phyloP scores from a whole-genome alignment of 139 green algal genomes.

The Chloropicon primus region DNA sequence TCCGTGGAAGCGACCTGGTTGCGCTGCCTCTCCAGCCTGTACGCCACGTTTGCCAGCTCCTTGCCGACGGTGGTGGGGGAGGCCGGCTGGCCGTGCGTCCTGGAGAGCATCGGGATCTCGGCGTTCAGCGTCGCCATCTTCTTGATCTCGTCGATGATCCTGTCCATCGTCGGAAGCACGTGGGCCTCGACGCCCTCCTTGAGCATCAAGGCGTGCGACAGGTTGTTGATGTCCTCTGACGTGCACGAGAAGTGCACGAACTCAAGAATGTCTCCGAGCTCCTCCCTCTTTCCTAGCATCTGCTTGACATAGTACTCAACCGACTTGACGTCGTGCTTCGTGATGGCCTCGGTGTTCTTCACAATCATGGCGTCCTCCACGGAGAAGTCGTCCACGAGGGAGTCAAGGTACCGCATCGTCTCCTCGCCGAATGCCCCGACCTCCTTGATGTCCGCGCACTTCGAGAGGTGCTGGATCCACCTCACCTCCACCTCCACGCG shows the following conservation, averaged over 20 bases:
- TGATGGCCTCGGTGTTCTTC: slow-evolving; percentile 80
- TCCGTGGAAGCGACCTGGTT: slow-evolving; percentile 42
- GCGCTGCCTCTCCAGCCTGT: slow-evolving; percentile 58
- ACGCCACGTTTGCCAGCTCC: slow-evolving; percentile 92
- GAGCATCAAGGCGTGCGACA: slow-evolving; percentile 92
- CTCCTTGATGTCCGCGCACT: slow-evolving; percentile 47
- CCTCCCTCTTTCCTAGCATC: slow-evolving; percentile 26
- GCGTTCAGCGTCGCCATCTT: slow-evolving; percentile 62
- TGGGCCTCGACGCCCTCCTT: slow-evolving; percentile 59
- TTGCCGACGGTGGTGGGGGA: slow-evolving; percentile 97
- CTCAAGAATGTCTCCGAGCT: slow-evolving; percentile 43
- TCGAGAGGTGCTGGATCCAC: slow-evolving; percentile 87
- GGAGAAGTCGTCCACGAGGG: slow-evolving; percentile 35
- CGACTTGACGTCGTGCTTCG: slow-evolving; percentile 97
- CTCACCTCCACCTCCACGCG: slow-evolving; percentile 88
- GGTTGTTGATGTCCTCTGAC: slow-evolving; percentile 99
- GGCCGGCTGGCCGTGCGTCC: slow-evolving; percentile 95
- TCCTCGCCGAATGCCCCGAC: slow-evolving; percentile 63
- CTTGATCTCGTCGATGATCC: slow-evolving; percentile 51
- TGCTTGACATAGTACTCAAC: slow-evolving; percentile 97
- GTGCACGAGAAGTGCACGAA: slow-evolving; percentile 99
- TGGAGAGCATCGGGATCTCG: slow-evolving; percentile 79
- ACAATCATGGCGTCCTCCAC: slow-evolving; percentile 58
- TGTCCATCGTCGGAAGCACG: slow-evolving; percentile 77
- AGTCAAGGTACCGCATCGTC: slow-evolving; percentile 65